These are phyloP conservation scores for Sarocladium brachiariae DNA, from an alignment of 2,329 filamentous ascomycete species.

Conservation along the genomic window DNA sequence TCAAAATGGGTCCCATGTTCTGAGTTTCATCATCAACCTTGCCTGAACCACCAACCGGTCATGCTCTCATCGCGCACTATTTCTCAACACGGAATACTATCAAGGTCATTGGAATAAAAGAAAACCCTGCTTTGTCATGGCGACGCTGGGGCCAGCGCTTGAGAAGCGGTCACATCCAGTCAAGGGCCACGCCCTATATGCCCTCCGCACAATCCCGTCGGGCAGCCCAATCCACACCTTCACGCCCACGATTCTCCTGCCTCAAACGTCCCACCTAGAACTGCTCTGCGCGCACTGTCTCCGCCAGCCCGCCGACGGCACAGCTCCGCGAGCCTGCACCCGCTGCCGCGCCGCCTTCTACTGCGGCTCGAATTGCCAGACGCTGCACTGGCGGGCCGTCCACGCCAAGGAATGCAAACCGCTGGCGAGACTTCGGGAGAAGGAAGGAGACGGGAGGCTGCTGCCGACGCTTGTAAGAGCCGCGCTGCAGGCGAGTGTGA, in stretches of 20 bases:
- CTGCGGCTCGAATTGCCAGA: slow-evolving; percentile 48
- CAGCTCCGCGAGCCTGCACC: slow-evolving; percentile 35
- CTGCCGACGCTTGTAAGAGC: slow-evolving; percentile 51
- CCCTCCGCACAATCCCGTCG: slow-evolving; percentile 34
- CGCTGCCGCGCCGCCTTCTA: slow-evolving; percentile 48
- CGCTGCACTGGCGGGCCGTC: slow-evolving; percentile 41
- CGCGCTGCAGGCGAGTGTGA: slow-evolving; percentile 43
- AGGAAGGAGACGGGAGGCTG: slow-evolving; percentile 13
- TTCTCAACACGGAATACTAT: no score
- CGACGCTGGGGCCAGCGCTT: slow-evolving; percentile 16
- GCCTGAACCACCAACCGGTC: no score
- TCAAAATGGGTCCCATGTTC: no score
- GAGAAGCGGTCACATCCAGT: slow-evolving; percentile 20
- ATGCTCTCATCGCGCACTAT: no score
- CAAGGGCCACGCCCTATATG: slow-evolving; percentile 40
- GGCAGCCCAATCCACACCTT: slow-evolving; percentile 40
- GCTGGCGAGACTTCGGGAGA: slow-evolving; percentile 22
- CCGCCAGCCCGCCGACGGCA: slow-evolving; percentile 13
- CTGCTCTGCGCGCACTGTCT: slow-evolving; percentile 46
- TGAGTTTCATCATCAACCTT: no score
- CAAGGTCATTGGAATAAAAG: background rate
- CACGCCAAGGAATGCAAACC: slow-evolving; percentile 51
- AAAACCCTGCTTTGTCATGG: slow-evolving; percentile 4
- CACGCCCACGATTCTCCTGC: slow-evolving; percentile 37
- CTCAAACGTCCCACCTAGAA: slow-evolving; percentile 34